Evolutionary conservation across 257 asterid genomes (phyloP), one percentile per base, ranked within the genome.

Genomic region (Primulina tabacum): DNA sequence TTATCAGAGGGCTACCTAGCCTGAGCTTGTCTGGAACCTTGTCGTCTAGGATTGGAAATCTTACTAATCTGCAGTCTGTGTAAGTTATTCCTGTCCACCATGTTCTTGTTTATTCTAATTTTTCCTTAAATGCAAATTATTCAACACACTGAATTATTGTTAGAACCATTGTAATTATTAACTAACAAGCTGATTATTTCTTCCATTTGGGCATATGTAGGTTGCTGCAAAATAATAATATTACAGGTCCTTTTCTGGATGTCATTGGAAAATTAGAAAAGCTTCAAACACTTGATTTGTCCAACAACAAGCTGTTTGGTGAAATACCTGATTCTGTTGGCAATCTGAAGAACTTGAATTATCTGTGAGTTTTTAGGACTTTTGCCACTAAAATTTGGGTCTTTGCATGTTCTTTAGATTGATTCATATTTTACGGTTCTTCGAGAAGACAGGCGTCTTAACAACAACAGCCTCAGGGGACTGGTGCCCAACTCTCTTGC

Each of bases 271-370:
- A 78, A 79, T 75, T 94, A 55, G 84, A 78, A 65, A 89, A 82
- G 87, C 99, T 94, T 69, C 85, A 94, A 69, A 82, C 96, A 3
- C 85, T 94, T 33, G 97, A 91, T 88, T 90, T 94, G 70, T 94
- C 98, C 64, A 84, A 85, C 76, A 94, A 94, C 79, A 82, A 76
- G 68, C 81, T 89, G 10, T 81, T 78, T 10, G 93, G 98, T 7
- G 92, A 80, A 64, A 83, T 94, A 47, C 99, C 99, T 0, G 60
- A 62, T 72, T 91, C 97, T 30, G 28, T 94, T 9, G 97, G 95
- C 66, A 81, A 85, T 74, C 82, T 94, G 63, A 63, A 68, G 63
- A 84, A 79, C 76, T 83, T 94, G 76, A 94, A 91, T 80, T 94
- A 91, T 80, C 82, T 94, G 99, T 91, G 81, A 91, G 96, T 89